Evolutionary conservation across 2,329 filamentous ascomycete genomes (phyloP), one percentile per base, ranked within the genome.

Genomic region (Chaetomiaceae sp.): DNA sequence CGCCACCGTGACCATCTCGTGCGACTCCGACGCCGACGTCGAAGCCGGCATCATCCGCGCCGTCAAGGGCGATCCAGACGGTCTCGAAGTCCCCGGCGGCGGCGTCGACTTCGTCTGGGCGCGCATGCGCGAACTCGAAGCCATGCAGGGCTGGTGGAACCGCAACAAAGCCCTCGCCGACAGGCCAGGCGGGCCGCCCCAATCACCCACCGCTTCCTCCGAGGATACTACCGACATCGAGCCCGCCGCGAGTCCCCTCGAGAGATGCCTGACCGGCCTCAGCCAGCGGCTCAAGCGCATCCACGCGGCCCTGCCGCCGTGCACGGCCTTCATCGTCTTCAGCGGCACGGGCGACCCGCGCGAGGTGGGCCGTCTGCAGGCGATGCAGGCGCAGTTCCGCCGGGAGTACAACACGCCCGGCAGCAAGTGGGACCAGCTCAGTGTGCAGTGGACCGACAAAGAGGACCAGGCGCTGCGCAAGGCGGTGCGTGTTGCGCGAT

Each of bases 81-180:
- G 75, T 3, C 66, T 71, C 42, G 73, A 77, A 53, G 76, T 84
- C 47, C 72, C 71, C 19, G 74, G 69, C 38, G 76, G 79, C 39
- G 77, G 80, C 35, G 79, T 82, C 34, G 80, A 84, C 59, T 84
- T 86, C 57, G 73, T 81, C 14, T 85, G 79, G 73, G 81, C 74
- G 5, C 75, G 81, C 45, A 75, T 86, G 65, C 75, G 80, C 49
- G 78, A 82, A 58, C 70, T 85, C 32, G 81, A 85, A 62, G 76
- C 76, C 14, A 66, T 79, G 14, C 79, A 81, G 51, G 81, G 81
- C 6, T 84, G 79, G 79, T 83, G 81, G 80, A 83, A 82, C 56
- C 71, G 71, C 48, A 79, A 78, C 60, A 72, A 71, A 53, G 53
- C 57, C 6, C 36, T 45, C 34, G 59, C 66, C 33, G 62, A 67